A percentile compares a stretch with the other conserved stretches of the same genome.
Evolutionary conservation across 345 rosid species (phyloP).

Genomic region (Citrus inodora): DNA sequence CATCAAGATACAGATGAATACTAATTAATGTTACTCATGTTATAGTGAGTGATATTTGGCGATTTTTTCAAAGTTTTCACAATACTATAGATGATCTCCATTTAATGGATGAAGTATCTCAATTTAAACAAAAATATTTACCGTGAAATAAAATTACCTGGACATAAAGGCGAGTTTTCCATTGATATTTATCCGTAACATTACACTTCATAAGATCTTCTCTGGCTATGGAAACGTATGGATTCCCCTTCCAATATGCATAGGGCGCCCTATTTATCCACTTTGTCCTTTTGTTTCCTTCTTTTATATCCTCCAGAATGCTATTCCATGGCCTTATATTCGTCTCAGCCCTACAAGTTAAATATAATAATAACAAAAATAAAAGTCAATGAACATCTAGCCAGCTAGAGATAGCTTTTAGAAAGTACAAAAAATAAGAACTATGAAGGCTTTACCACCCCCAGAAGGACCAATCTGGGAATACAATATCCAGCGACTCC

Average conservation of each 20-base stretch:
- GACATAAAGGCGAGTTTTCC: conserved; percentile 32
- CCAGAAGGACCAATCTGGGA: conserved; percentile 84
- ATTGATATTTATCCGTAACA: conserved; percentile 27
- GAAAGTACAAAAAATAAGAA: no score
- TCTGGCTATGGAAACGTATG: conserved; percentile 29
- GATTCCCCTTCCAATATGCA: conserved; percentile 73
- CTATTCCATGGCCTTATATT: conserved; percentile 59
- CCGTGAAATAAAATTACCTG: conserved; percentile 27
- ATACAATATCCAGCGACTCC: conserved; percentile 43
- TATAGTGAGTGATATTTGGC: no score
- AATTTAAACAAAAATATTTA: no score
- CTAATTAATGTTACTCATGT: neutral
- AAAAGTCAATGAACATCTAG: neutral
- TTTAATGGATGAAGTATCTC: no score
- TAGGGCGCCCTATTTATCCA: conserved; percentile 63
- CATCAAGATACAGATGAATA: neutral
- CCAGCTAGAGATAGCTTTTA: no score
- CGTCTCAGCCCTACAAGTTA: conserved; percentile 48
- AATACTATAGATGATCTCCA: no score
- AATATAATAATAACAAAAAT: neutral
- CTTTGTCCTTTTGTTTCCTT: conserved; percentile 32
- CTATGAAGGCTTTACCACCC: conserved; percentile 46
- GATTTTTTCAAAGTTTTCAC: no score
- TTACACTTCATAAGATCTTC: conserved; percentile 48
- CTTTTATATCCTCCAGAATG: conserved; percentile 31